Conservation (phyloP, 1,139 yeast genomes). For the Nakaseomyces delphensis region DNA sequence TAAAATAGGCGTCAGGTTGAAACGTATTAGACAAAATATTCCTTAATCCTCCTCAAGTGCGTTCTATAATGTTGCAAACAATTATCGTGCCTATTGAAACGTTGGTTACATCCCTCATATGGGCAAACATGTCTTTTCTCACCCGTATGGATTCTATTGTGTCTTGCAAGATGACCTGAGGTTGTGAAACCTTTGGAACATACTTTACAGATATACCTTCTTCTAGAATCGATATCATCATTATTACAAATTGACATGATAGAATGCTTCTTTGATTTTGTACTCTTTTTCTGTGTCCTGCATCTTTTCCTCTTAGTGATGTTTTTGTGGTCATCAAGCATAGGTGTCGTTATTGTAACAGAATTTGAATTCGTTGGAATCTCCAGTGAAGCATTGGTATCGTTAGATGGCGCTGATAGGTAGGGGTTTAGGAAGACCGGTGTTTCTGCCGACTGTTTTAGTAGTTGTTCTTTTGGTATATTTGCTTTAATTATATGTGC, state of each 20-base stretch:
- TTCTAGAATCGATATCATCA: constrained; percentile 9
- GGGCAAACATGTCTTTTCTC: constrained; percentile 84
- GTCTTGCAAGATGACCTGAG: constrained; percentile 88
- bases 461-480: too few species aligned
- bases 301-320: not conserved
- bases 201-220: constrained; percentile 26
- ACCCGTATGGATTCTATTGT: constrained; percentile 84
- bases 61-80: constrained; percentile 90
- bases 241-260: constrained; percentile 9
- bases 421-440: not conserved
- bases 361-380: not conserved
- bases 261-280: constrained; percentile 3
- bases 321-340: not conserved
- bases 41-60: constrained; percentile 35
- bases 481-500: not conserved
- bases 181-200: constrained; percentile 46
- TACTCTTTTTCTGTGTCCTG: constrained; percentile 1
- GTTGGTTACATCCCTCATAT: constrained; percentile 67
- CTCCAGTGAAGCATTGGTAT: not conserved
- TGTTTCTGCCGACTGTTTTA: too few species aligned
- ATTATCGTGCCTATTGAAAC: constrained; percentile 87
- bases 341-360: not conserved
- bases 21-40: not conserved
- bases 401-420: not conserved
- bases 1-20: too few species aligned